Evolutionary conservation across 2,329 filamentous ascomycete genomes (phyloP), one percentile per base, ranked within the genome.

Genomic region (Tolypocladium capitatum): DNA sequence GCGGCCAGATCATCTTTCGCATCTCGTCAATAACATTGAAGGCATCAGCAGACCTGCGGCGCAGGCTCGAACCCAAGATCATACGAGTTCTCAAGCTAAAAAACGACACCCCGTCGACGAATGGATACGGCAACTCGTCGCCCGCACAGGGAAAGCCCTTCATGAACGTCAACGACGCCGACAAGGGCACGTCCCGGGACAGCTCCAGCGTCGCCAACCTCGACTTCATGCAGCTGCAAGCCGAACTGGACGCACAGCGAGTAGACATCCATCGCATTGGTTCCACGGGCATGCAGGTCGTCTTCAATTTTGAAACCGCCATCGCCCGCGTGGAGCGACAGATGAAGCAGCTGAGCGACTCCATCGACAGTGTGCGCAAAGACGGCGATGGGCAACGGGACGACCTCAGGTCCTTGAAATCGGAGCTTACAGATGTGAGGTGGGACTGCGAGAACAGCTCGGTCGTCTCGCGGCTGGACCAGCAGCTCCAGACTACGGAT

Each of bases 241-340:
- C 56, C 21, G 55, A 66, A 28, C 46, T 71, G 5, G 57, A 64
- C 33, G 49, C 52, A 3, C 65, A 69, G 43, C 53, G 57, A 34
- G 58, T 60, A 35, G 58, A 66, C 18, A 65, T 69, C 48, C 56
- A 62, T 8, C 61, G 60, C 31, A 62, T 70, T 40, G 63, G 67
- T 47, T 61, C 53, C 24, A 60, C 63, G 7, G 67, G 66, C 1
- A 60, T 59, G 49, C 64, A 65, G 36, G 58, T 67, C 38, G 58
- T 67, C 13, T 60, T 66, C 8, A 59, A 61, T 2, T 63, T 69
- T 43, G 62, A 68, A 20, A 58, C 58, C 13, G 56, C 60, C 24
- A 56, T 69, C 10, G 48, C 53, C 18, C 62, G 61, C 21, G 60
- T 70, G 18, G 60, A 68, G 33, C 48, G 55, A 20, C 62, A 68